A percentile compares a stretch with the other conserved stretches of the same genome.
These are phyloP conservation scores for Colletotrichum lini DNA, from an alignment of 2,329 filamentous ascomycete genomes.

Conservation along the genomic window DNA sequence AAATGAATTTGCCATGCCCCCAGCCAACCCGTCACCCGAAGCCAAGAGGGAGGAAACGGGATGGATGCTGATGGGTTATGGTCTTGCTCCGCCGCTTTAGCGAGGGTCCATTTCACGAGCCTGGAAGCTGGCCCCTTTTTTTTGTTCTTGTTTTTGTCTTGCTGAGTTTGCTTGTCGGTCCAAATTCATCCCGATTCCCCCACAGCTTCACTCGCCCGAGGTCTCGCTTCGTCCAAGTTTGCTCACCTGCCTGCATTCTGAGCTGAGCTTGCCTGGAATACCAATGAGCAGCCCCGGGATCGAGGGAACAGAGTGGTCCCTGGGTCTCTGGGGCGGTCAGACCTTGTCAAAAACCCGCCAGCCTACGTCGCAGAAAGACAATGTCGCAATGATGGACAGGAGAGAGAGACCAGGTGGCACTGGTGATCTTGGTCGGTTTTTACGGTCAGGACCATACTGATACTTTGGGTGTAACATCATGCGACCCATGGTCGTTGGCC, in stretches of 20 bases:
- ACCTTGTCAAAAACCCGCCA: background rate
- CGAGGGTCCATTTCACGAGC: background rate
- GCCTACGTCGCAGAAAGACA: conserved; percentile 14
- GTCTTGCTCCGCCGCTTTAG: background rate
- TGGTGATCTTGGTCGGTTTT: background rate
- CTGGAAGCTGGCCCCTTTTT: background rate
- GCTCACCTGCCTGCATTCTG: background rate
- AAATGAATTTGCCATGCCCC: conserved; percentile 12
- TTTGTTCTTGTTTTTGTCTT: background rate
- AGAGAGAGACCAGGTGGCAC: background rate
- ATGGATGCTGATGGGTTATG: background rate
- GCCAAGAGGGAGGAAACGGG: background rate
- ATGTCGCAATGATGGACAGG: background rate
- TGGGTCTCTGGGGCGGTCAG: conserved; percentile 2
- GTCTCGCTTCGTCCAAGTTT: background rate
- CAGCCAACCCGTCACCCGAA: background rate
- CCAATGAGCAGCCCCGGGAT: background rate
- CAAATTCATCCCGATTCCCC: background rate
- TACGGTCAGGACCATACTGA: background rate
- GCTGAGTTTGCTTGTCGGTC: background rate
- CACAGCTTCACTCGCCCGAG: background rate
- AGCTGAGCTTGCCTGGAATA: background rate
- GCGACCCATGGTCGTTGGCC: conserved; percentile 29
- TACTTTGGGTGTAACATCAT: conserved; percentile 31
- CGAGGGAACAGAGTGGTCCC: background rate